Evolutionary conservation across 1,284 basidiomycete species (phyloP).

Genomic region (Microbotryum silenes-acaulis): DNA sequence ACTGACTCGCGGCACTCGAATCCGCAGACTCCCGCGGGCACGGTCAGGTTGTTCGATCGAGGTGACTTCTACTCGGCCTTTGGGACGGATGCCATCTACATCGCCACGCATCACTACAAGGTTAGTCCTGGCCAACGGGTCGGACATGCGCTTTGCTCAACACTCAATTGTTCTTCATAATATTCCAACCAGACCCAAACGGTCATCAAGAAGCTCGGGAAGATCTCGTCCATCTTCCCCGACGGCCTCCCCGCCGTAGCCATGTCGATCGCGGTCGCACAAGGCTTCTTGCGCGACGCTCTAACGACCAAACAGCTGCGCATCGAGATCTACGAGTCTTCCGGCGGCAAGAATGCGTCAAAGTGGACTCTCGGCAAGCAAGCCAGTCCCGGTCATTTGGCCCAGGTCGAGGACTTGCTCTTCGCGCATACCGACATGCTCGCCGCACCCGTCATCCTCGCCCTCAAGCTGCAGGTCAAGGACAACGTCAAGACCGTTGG

Average conservation of each 20-base stretch:
- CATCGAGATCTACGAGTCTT: conserved; percentile 62
- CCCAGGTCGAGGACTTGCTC: conserved; percentile 85
- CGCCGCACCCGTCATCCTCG: conserved; percentile 82
- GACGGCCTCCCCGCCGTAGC: conserved; percentile 63
- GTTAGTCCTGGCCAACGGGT: not conserved
- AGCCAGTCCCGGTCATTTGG: conserved; percentile 92
- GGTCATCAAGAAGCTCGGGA: conserved; percentile 74
- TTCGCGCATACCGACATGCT: conserved; percentile 77
- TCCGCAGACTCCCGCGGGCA: conserved; percentile 45
- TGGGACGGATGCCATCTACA: conserved; percentile 76
- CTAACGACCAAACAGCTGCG: conserved; percentile 82
- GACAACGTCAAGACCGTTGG: conserved; percentile 48
- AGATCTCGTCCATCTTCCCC: conserved; percentile 29
- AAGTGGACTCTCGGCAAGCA: conserved; percentile 40
- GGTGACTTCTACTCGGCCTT: conserved; percentile 81
- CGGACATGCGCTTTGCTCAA: not conserved
- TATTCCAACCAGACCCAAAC: conserved; percentile 57
- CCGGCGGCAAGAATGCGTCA: conserved; percentile 19
- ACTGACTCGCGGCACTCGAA: no score
- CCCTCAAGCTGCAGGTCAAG: conserved; percentile 66
- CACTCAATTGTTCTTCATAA: not conserved
- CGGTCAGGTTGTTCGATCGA: conserved; percentile 76
- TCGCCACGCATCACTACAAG: conserved; percentile 63
- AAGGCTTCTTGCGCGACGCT: conserved; percentile 78
- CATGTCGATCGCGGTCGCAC: conserved; percentile 72